These are phyloP conservation scores for Candida anglica DNA, from an alignment of 805 yeast genomes.

Conservation along the genomic window DNA sequence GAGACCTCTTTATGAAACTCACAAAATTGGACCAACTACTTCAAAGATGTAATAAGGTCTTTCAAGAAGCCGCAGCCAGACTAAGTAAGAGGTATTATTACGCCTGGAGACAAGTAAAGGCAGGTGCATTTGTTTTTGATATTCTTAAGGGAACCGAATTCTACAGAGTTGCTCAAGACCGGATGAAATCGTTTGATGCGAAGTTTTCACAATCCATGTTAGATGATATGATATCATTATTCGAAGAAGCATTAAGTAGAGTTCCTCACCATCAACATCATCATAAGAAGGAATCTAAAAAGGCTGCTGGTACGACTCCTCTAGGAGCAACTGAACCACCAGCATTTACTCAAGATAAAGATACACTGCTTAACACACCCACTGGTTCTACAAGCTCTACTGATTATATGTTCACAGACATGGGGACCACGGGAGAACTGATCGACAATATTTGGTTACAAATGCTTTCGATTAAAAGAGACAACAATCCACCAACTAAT, in stretches of 20 bases:
- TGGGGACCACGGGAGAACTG: constrained; percentile 10
- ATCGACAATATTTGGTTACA: constrained; percentile 16
- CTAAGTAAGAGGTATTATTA: constrained; percentile 24
- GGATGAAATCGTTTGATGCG: too few relatives aligned
- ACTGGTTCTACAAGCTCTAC: constrained; percentile 1
- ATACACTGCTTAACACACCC: too few relatives aligned
- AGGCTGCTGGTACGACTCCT: background rate
- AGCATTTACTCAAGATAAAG: too few relatives aligned
- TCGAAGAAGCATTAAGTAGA: constrained; percentile 16
- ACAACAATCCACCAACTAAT: background rate
- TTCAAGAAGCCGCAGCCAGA: constrained; percentile 5
- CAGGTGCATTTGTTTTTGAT: constrained; percentile 1
- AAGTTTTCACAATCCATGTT: constrained; percentile 14
- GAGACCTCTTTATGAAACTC: constrained; percentile 3
- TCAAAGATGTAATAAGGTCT: constrained; percentile 8
- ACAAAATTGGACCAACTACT: constrained; percentile 7
- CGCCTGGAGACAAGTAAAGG: constrained; percentile 24
- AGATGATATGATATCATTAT: constrained; percentile 15
- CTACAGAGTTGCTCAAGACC: background rate
- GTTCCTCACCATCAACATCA: constrained; percentile 5
- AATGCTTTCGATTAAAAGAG: constrained; percentile 8
- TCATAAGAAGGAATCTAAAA: background rate
- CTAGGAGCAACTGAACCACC: background rate
- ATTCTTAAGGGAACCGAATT: constrained; percentile 1
- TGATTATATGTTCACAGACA: constrained; percentile 5